phyloP scores from a whole-genome alignment of 2,329 filamentous ascomycete species.

The Phaeomoniella chlamydospora region DNA sequence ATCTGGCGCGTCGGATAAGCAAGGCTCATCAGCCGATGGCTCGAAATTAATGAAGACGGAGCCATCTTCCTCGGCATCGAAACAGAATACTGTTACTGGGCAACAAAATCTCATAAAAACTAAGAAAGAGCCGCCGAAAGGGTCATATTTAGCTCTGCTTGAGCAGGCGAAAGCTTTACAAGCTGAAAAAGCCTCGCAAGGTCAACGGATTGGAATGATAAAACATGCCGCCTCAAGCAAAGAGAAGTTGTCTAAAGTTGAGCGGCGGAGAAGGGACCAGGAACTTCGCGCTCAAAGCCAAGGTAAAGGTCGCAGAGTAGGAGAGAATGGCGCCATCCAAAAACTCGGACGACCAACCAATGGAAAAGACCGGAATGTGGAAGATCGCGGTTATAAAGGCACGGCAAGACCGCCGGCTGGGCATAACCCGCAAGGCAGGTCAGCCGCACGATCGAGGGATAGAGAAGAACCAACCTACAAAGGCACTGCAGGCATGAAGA shows the following conservation, averaged over 20 bases:
- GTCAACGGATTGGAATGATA: conserved; percentile 31
- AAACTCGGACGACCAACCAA: conserved; percentile 8
- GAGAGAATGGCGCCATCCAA: conserved; percentile 2
- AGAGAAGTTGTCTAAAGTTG: conserved; percentile 40
- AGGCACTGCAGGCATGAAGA: conserved; percentile 23
- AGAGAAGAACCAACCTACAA: conserved; percentile 17
- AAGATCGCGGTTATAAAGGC: conserved; percentile 9
- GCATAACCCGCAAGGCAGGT: conserved; percentile 18
- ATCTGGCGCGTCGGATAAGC: conserved; percentile 6
- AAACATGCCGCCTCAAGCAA: conserved; percentile 40
- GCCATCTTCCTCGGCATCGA: conserved; percentile 7
- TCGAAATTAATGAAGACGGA: conserved; percentile 7
- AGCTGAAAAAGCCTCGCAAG: conserved; percentile 26
- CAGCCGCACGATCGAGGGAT: conserved; percentile 7
- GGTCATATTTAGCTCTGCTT: conserved; percentile 46
- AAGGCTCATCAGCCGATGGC: conserved; percentile 1
- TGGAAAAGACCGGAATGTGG: conserved; percentile 4
- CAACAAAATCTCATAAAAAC: conserved; percentile 1
- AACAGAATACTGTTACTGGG: conserved; percentile 6
- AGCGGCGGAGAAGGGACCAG: conserved; percentile 28
- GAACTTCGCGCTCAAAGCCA: conserved; percentile 25
- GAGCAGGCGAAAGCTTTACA: conserved; percentile 41
- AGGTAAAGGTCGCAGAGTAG: conserved; percentile 8
- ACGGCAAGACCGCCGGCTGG: conserved; percentile 11
- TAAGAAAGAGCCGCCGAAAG: conserved; percentile 32